phyloP scores from a whole-genome alignment of 768 basidiomycete genomes.

The Boletus barrowsii region DNA sequence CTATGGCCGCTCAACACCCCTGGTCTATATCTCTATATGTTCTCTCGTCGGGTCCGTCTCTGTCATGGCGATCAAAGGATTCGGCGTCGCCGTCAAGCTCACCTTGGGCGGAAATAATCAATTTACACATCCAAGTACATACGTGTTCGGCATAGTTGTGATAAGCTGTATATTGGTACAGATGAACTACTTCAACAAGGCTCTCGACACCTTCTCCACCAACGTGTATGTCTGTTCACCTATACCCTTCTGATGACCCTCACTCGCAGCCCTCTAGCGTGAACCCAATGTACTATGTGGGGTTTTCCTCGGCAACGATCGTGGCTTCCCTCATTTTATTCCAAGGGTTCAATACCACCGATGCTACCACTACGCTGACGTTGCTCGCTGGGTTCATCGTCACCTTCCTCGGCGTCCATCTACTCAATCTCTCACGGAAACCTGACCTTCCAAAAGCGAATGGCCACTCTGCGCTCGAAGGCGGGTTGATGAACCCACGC shows the following conservation, averaged over 20 bases:
- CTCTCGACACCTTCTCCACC: slow-evolving; percentile 92
- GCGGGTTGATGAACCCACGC: slow-evolving; percentile 71
- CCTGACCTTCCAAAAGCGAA: slow-evolving; percentile 44
- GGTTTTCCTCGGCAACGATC: slow-evolving; percentile 91
- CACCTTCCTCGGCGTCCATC: slow-evolving; percentile 96
- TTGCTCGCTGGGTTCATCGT: slow-evolving; percentile 87
- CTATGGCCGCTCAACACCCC: slow-evolving; percentile 82
- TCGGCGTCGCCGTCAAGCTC: slow-evolving; percentile 94
- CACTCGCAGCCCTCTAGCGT: slow-evolving; percentile 50
- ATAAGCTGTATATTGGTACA: slow-evolving; percentile 83
- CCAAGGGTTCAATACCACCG: slow-evolving; percentile 93
- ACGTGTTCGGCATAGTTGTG: slow-evolving; percentile 86
- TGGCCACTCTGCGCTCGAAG: slow-evolving; percentile 56
- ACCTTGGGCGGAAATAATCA: slow-evolving; percentile 93
- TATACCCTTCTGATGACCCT: background rate
- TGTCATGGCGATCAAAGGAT: slow-evolving; percentile 99
- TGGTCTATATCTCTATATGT: slow-evolving; percentile 95
- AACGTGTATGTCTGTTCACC: slow-evolving; percentile 72
- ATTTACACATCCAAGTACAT: slow-evolving; percentile 92
- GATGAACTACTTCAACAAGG: slow-evolving; percentile 99
- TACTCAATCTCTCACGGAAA: slow-evolving; percentile 77
- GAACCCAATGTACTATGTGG: slow-evolving; percentile 97
- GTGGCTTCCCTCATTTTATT: slow-evolving; percentile 94
- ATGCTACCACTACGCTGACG: slow-evolving; percentile 77
- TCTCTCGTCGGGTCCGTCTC: slow-evolving; percentile 93